Evolutionary conservation across 2,329 filamentous ascomycete species (phyloP), one percentile per base, ranked within the genome.

Genomic region (Cladosporium colombiae): DNA sequence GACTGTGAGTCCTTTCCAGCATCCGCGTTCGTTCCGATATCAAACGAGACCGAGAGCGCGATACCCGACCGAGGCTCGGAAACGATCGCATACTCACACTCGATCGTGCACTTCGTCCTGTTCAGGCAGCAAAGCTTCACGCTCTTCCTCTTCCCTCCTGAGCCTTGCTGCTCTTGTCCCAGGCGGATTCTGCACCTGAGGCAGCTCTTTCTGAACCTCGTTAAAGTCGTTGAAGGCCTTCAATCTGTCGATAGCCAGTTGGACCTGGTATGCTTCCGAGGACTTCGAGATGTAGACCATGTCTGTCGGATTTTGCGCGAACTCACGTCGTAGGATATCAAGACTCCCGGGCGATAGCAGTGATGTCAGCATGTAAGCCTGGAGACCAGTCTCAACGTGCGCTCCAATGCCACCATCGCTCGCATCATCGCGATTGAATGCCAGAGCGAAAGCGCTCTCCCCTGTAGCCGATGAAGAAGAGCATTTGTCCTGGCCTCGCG

Each of bases 191-290:
- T 59, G 56, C 25, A 44, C 37, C 35, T n/a, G 40, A 6, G 56
- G 56, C 56, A 59, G 37, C 7, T 23, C 35, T 46, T 59, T 59
- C 23, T 27, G 35, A 13, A 59, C 21, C 1, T 46, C 56, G n/a
- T 59, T 59, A 23, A 11, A 40, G 7, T 56, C 35, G 3, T 63
- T 63, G 61, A 46, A 55, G 10, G 35, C 13, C n/a, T 56, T 63
- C 33, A 63, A 21, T n/a, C 35, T 55, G 23, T 55, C 33, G 31
- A 63, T 31, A 3, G 61, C 50, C 21, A 63, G 33, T 25, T 55
- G 46, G 21, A 46, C 60, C 29, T 18, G 31, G n/a, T 21, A 35
- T 18, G 60, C 60, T 46, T 40, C 33, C 4, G 18, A 2, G 16
- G 49, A 31, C 29, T 56, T 63, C 5, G 25, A 7, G 13, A 46